Evolutionary conservation across 164 flowering plant genomes (phyloP).

Genomic region (Vitis labrusca): DNA sequence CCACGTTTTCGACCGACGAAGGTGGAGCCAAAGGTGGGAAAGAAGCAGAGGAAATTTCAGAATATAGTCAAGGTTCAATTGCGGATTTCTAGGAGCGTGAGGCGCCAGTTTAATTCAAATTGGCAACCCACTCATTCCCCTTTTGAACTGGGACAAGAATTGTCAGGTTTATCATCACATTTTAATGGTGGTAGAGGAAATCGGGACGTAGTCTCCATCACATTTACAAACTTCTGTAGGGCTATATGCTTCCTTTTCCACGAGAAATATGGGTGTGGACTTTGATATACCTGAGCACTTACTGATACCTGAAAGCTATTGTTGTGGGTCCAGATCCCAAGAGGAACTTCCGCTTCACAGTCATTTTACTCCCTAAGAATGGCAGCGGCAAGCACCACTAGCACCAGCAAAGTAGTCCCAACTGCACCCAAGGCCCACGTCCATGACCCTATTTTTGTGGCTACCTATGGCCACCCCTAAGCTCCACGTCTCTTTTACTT

Average conservation of each 20-base stretch:
- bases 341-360: constrained; percentile 28
- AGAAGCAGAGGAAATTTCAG: constrained; percentile 65
- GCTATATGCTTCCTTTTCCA: constrained; percentile 26
- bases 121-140: constrained; percentile 33
- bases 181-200: constrained; percentile 24
- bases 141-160: constrained; percentile 34
- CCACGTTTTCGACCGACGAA: constrained; percentile 47
- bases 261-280: constrained; percentile 17
- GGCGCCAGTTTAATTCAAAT: constrained; percentile 24
- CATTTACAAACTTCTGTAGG: constrained; percentile 25
- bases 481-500: too few species aligned
- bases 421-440: too few species aligned
- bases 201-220: constrained; percentile 24
- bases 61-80: constrained; percentile 62
- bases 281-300: constrained; percentile 32
- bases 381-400: not conserved
- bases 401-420: too few species aligned
- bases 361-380: constrained; percentile 20
- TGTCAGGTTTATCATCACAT: constrained; percentile 24
- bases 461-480: too few species aligned
- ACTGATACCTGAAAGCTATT: constrained; percentile 36
- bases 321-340: constrained; percentile 28
- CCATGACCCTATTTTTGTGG: too few species aligned
- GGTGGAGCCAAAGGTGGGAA: constrained; percentile 35
- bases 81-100: constrained; percentile 15